Percentiles rank a stretch among this genome's conserved stretches.
These are phyloP conservation scores for Deakozyma indianensis DNA, from an alignment of 805 yeast genomes.

Conservation along the genomic window DNA sequence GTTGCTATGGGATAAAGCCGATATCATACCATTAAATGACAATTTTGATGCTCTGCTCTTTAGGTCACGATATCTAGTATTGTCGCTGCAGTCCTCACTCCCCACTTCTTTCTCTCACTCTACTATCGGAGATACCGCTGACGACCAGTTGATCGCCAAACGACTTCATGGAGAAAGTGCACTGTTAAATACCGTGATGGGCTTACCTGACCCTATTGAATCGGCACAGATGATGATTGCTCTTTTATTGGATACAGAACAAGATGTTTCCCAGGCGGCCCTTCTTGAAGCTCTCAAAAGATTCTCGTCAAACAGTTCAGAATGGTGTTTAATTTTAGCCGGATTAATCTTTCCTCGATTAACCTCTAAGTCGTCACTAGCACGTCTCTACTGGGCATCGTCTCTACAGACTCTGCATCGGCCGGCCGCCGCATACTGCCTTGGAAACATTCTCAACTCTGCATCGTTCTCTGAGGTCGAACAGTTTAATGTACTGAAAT, in stretches of 20 bases:
- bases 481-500: background rate
- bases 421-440: background rate
- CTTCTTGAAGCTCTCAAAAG: background rate
- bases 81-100: background rate
- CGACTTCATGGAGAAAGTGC: background rate
- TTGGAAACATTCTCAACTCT: background rate
- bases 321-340: background rate
- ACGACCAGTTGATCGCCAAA: background rate
- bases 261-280: background rate
- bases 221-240: background rate
- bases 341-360: background rate
- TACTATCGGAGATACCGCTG: background rate
- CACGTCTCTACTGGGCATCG: background rate
- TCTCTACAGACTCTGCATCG: background rate
- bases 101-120: background rate
- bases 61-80: background rate
- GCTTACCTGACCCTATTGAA: too few species aligned
- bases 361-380: background rate
- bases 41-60: background rate
- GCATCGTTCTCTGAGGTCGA: background rate
- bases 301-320: background rate
- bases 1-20: background rate
- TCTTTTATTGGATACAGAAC: background rate
- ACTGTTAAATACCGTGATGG: background rate
- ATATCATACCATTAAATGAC: background rate